Percentiles rank a stretch among this genome's conserved stretches.
Conservation (phyloP, 2,329 filamentous ascomycete species). For the Aspergillus candidus region DNA sequence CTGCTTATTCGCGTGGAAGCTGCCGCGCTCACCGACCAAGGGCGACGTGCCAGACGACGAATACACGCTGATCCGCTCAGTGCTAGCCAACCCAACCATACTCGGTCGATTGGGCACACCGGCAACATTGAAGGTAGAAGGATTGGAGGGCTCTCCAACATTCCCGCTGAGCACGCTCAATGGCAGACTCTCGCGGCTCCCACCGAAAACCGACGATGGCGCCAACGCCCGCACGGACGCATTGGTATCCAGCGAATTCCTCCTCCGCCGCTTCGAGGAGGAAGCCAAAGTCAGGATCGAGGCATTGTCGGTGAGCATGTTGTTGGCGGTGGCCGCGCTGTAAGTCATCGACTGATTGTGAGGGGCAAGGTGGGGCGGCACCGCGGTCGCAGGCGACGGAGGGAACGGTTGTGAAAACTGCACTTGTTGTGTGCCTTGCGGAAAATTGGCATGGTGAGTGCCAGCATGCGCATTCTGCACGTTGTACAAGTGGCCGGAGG, state of each 20-base stretch:
- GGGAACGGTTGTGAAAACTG: slow-evolving; percentile 58
- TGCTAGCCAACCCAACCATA: slow-evolving; percentile 49
- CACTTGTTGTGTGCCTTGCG: slow-evolving; percentile 38
- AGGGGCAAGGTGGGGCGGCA: slow-evolving; percentile 53
- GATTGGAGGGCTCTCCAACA: slow-evolving; percentile 39
- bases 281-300: slow-evolving; percentile 61
- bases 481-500: slow-evolving; percentile 43
- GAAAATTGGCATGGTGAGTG: slow-evolving; percentile 28
- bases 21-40: slow-evolving; percentile 64
- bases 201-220: slow-evolving; percentile 58
- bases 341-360: slow-evolving; percentile 53
- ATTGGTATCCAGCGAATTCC: slow-evolving; percentile 60
- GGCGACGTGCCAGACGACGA: slow-evolving; percentile 64
- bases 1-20: slow-evolving; percentile 64
- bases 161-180: slow-evolving; percentile 56
- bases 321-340: slow-evolving; percentile 56
- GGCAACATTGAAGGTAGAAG: slow-evolving; percentile 34
- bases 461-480: slow-evolving; percentile 26
- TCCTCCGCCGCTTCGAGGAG: slow-evolving; percentile 56
- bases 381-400: slow-evolving; percentile 53
- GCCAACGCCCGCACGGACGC: slow-evolving; percentile 61
- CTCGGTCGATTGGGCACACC: slow-evolving; percentile 44
- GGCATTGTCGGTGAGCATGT: slow-evolving; percentile 59
- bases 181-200: slow-evolving; percentile 58
- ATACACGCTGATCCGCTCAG: slow-evolving; percentile 64